Evolutionary conservation across 768 basidiomycete species (phyloP).

Genomic region (Lactarius vividus): DNA sequence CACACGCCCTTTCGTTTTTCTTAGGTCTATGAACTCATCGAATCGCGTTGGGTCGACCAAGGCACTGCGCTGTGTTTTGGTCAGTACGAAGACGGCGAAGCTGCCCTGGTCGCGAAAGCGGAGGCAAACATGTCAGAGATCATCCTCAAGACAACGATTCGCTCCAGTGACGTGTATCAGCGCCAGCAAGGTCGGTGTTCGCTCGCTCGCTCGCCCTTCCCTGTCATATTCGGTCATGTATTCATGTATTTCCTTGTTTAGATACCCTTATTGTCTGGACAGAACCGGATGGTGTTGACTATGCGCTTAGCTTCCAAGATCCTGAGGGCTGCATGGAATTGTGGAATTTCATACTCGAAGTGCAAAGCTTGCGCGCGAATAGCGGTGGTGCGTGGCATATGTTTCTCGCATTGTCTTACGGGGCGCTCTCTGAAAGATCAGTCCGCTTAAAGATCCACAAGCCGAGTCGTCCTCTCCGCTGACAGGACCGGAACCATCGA

Average conservation of each 20-base stretch:
- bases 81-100: constrained; percentile 77
- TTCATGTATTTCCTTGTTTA: constrained; percentile 34
- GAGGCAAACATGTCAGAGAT: constrained; percentile 70
- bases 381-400: constrained; percentile 47
- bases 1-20: constrained; percentile 19
- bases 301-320: constrained; percentile 96
- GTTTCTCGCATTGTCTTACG: background rate
- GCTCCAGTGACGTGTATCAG: constrained; percentile 81
- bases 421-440: constrained; percentile 25
- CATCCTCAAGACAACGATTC: constrained; percentile 77
- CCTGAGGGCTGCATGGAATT: constrained; percentile 93
- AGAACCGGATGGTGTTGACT: constrained; percentile 90
- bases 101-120: constrained; percentile 78
- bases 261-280: constrained; percentile 99
- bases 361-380: constrained; percentile 76
- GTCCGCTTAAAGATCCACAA: constrained; percentile 43
- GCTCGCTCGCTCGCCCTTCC: constrained; percentile 6
- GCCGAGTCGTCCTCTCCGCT: constrained; percentile 58
- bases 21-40: constrained; percentile 93
- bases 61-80: constrained; percentile 97
- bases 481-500: constrained; percentile 52
- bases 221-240: constrained; percentile 10
- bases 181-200: constrained; percentile 70
- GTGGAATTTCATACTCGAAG: constrained; percentile 94
- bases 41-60: constrained; percentile 90